Base-by-base conservation (phyloP, 2,329 filamentous ascomycete species). In the Phaeosphaeria sp. region DNA sequence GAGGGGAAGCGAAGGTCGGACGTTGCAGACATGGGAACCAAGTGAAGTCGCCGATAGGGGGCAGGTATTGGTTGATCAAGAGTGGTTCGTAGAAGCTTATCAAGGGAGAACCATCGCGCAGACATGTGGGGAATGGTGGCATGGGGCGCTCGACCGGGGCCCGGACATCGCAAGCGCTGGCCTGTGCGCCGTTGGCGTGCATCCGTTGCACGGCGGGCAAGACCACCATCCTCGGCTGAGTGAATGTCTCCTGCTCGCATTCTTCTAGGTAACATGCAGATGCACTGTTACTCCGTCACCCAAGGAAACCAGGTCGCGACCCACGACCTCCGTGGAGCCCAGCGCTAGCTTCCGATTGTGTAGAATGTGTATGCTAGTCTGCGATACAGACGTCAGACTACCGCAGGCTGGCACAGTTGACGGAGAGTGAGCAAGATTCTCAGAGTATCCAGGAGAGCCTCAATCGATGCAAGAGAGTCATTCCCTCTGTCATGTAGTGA, bases 11-110 rank as follows among this genome's bases (percentile, higher is more conserved):
- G 64, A 58, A 42, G 27, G 46, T 52, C 56, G 52, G 52, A 44
- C 41, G 39, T 41, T 50, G 49, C 52, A 61, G 52, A 22, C 52
- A 50, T 44, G 39, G 57, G 59, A 44, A 52, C 36, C 47, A 56
- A 33, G 41, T 46, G 41, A 55, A 27, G 39, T 30, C 41, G 41
- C 55, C 44, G 20, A 60, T 30, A 50, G 41, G 51, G 60, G 27
- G 10, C 60, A 42, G 54, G 64, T 55, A 66, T 65, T 69, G 63
- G 61, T 58, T 55, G 56, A 42, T 21, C 17, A 44, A 50, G 49
- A 43, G 61, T 59, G 60, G 65, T 69, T 63, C 56, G 65, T 57
- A 66, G 67, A 71, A 68, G 69, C 69, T 71, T 72, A 71, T 71
- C 68, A 67, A 44, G 54, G 55, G 48, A 58, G 30, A 56, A 63